Evolutionary conservation across 1,139 yeast species (phyloP).

Genomic region (Yamadazyma epiphylla): DNA sequence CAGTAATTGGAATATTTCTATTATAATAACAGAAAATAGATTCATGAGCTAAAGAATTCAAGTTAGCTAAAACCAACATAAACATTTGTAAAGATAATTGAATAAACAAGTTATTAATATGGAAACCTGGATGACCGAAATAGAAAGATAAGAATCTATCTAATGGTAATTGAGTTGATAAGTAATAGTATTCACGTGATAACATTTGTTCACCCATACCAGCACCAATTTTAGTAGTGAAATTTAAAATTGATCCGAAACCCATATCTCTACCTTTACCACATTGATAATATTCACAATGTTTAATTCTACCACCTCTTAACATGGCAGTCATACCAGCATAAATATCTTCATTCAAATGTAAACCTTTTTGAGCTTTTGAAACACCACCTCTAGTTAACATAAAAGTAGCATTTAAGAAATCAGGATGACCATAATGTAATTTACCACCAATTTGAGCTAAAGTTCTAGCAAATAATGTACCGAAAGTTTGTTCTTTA

Average conservation of each 20-base stretch:
- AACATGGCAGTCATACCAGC: constrained; percentile 98
- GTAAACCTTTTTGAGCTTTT: constrained; percentile 97
- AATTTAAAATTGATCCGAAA: constrained; percentile 95
- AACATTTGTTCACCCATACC: constrained; percentile 99
- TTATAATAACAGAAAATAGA: constrained; percentile 81
- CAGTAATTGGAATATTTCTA: constrained; percentile 81
- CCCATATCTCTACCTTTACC: constrained; percentile 99
- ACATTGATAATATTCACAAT: constrained; percentile 98
- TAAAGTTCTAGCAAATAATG: constrained; percentile 93
- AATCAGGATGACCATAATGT: constrained; percentile 99
- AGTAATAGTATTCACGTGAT: constrained; percentile 95
- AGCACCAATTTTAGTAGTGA: constrained; percentile 99
- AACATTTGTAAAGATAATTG: constrained; percentile 90
- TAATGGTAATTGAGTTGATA: constrained; percentile 95
- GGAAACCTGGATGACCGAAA: constrained; percentile 99
- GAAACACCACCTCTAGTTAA: constrained; percentile 99
- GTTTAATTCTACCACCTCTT: constrained; percentile 99
- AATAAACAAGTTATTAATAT: constrained; percentile 92
- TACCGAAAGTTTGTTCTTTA: constrained; percentile 99
- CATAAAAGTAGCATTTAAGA: constrained; percentile 90
- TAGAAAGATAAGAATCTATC: constrained; percentile 97
- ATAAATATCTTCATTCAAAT: constrained; percentile 97
- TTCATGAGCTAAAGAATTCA: constrained; percentile 90
- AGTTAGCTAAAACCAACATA: constrained; percentile 86
- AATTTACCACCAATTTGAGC: constrained; percentile 98